phyloP scores from a whole-genome alignment of 176 grass and related monocot species.

The Lolium multiflorum region DNA sequence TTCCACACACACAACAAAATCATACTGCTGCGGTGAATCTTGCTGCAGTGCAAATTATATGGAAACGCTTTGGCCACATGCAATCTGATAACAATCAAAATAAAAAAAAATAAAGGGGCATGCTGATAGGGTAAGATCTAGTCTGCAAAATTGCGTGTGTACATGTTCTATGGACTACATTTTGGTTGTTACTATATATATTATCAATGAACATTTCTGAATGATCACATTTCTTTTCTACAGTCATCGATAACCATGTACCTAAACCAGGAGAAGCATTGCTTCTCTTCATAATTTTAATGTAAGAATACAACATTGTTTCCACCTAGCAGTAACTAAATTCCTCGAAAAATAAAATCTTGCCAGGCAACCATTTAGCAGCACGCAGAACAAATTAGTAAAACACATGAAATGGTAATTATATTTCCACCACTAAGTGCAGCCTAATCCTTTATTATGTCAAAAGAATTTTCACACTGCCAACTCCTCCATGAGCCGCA shows the following conservation, averaged over 20 bases:
- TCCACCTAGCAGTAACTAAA: not conserved
- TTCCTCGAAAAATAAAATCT: not conserved
- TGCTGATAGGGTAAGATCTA: not conserved
- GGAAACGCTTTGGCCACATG: not conserved
- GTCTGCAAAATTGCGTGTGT: not conserved
- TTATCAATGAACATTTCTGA: not conserved
- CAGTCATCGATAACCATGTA: not conserved
- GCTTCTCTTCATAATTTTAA: not conserved
- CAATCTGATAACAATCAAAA: not conserved
- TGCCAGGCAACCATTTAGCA: not conserved
- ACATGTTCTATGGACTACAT: not conserved
- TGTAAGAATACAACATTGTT: not conserved
- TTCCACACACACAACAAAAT: not conserved
- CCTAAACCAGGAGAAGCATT: not conserved
- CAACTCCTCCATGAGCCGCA: not conserved
- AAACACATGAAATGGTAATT: not conserved
- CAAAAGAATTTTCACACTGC: too few relatives aligned
- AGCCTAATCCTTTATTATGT: slow-evolving; percentile 7
- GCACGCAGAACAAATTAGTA: not conserved
- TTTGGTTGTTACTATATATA: slow-evolving; percentile 7
- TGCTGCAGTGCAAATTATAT: not conserved
- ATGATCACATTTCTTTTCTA: not conserved
- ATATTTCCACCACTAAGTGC: not conserved
- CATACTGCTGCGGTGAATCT: not conserved
- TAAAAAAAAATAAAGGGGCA: not conserved